A percentile compares a stretch with the other conserved stretches of the same genome.
Evolutionary conservation across 352 stramenopile genomes (phyloP).

Genomic region (Globisporangium barbulae): DNA sequence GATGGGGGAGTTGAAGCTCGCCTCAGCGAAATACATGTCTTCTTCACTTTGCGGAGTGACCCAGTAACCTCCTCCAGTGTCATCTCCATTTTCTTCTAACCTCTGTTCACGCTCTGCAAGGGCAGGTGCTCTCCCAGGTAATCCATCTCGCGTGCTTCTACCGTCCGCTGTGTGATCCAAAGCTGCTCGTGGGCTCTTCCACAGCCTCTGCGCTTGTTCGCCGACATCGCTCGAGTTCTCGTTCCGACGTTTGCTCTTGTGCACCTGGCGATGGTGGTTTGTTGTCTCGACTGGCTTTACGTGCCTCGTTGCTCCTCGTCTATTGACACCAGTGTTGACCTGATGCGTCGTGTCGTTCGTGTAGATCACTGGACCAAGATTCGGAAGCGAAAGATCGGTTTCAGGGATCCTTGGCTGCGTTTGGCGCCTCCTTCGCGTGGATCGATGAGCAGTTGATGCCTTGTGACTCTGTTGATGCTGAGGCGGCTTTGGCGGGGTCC

Average conservation of each 20-base stretch:
- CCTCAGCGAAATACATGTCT: slow-evolving; percentile 1
- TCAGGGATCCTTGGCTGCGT: slow-evolving; percentile 10
- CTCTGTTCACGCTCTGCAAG: neutral
- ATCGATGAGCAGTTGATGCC: neutral
- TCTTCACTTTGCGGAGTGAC: neutral
- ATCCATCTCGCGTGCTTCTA: neutral
- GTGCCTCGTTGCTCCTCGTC: neutral
- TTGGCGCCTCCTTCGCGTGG: slow-evolving; percentile 7
- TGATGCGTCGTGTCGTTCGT: neutral
- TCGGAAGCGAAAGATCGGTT: slow-evolving; percentile 1
- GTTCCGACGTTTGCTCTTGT: slow-evolving; percentile 15
- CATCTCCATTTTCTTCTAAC: neutral
- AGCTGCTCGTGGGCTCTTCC: slow-evolving; percentile 16
- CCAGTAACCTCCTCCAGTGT: neutral
- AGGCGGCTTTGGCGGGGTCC: slow-evolving; percentile 1
- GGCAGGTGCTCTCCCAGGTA: neutral
- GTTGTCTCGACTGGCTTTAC: neutral
- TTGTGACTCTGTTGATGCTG: neutral
- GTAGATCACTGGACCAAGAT: neutral
- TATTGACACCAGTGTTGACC: neutral
- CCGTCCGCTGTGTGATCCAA: neutral
- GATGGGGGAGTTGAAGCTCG: neutral
- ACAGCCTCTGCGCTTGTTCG: neutral
- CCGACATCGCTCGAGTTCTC: neutral
- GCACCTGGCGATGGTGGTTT: neutral